A percentile compares a stretch with the other conserved stretches of the same genome.
These are phyloP conservation scores for Cutaneotrichosporon curvatum DNA, from an alignment of 1,284 basidiomycete species.

Conservation along the genomic window DNA sequence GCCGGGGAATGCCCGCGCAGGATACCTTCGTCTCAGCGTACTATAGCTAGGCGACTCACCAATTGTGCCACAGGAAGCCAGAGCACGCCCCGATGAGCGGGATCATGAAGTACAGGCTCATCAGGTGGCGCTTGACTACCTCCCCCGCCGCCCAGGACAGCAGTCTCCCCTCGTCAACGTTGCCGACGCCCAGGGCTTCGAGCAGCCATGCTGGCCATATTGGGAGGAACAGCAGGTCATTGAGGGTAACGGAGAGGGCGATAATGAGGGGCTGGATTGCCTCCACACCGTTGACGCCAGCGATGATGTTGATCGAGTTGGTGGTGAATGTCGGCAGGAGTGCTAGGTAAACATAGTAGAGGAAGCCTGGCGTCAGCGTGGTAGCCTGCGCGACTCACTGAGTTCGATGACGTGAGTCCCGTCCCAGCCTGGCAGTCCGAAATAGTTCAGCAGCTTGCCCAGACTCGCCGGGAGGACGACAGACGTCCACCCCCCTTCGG, in stretches of 20 bases:
- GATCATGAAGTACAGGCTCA: conserved; percentile 94
- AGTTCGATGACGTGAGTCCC: conserved; percentile 72
- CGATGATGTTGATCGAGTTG: conserved; percentile 98
- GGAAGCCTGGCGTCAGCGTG: conserved; percentile 13
- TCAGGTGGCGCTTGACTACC: conserved; percentile 82
- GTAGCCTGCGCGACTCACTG: conserved; percentile 51
- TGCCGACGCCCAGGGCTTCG: conserved; percentile 64
- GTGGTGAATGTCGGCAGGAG: conserved; percentile 93
- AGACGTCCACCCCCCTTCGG: conserved; percentile 84
- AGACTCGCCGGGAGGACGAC: conserved; percentile 87
- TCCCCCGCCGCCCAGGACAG: conserved; percentile 52
- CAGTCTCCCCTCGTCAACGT: conserved; percentile 32
- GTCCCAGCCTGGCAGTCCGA: conserved; percentile 22
- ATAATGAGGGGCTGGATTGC: conserved; percentile 90
- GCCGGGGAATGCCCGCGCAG: conserved; percentile 86
- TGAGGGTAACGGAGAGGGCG: conserved; percentile 78
- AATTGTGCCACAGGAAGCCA: conserved; percentile 88
- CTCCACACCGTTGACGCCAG: conserved; percentile 96
- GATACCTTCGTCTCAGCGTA: conserved; percentile 63
- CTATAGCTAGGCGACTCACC: conserved; percentile 52
- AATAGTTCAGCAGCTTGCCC: conserved; percentile 53
- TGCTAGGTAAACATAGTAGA: conserved; percentile 97
- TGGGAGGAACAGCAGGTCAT: conserved; percentile 86
- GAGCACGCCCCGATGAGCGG: conserved; percentile 84
- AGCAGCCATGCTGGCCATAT: conserved; percentile 57